A percentile compares a stretch with the other conserved stretches of the same genome.
Evolutionary conservation across 371 early-diverging fungal species (phyloP).

Genomic region (Mucor indicus): DNA sequence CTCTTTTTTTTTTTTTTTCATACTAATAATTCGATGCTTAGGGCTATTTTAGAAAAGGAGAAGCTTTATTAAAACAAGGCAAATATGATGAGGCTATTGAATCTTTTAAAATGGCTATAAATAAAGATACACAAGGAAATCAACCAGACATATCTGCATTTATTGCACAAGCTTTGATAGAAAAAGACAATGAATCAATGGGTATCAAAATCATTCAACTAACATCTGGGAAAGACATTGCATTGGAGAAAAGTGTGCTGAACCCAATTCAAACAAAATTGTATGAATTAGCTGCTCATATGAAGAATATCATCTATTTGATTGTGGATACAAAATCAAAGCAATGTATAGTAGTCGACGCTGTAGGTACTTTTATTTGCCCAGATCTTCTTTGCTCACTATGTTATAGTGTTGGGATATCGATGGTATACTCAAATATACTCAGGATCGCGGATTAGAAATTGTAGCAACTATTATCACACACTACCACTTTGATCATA

Average conservation of each 20-base stretch:
- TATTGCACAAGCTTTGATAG: conserved; percentile 52
- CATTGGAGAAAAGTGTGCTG: conserved; percentile 33
- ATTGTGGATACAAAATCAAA: conserved; percentile 63
- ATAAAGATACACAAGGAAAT: conserved; percentile 55
- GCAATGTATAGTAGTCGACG: conserved; percentile 79
- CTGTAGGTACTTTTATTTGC: conserved; percentile 31
- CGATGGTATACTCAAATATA: conserved; percentile 67
- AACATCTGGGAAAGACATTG: conserved; percentile 70
- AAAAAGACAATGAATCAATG: conserved; percentile 55
- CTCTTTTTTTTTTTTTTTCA: not conserved
- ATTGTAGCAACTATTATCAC: conserved; percentile 75
- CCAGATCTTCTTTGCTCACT: conserved; percentile 2
- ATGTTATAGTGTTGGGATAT: conserved; percentile 78
- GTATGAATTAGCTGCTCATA: conserved; percentile 72
- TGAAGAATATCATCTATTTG: conserved; percentile 83
- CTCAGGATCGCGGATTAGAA: conserved; percentile 56
- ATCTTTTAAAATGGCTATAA: conserved; percentile 52
- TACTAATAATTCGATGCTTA: conserved; percentile 12
- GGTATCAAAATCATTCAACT: conserved; percentile 67
- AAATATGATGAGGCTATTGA: conserved; percentile 60
- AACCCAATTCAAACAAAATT: conserved; percentile 74
- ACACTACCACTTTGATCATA: conserved; percentile 86
- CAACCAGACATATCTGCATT: conserved; percentile 45
- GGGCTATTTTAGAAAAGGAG: conserved; percentile 75
- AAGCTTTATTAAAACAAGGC: conserved; percentile 57